Percentiles rank a stretch among this genome's conserved stretches.
phyloP scores from a whole-genome alignment of 139 green algal species.

The Chlamydomonas sp. region DNA sequence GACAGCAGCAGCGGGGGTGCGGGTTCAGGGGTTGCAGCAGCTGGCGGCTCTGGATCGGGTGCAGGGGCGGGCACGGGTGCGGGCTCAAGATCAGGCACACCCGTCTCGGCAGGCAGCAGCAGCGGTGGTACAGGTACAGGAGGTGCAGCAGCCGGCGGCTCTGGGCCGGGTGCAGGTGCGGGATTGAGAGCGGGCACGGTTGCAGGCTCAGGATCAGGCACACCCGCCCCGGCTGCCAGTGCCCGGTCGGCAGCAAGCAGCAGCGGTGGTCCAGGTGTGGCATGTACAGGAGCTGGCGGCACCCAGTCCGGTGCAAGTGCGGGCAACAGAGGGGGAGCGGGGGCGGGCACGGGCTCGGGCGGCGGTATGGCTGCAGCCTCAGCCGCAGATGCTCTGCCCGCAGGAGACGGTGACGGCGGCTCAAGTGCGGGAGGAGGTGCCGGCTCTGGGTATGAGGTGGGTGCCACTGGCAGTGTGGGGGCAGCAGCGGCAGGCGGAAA shows the following conservation, averaged over 20 bases:
- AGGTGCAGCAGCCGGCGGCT: no score
- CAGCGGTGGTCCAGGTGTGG: not conserved
- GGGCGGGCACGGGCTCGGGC: not conserved
- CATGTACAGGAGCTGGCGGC: not conserved
- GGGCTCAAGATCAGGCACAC: no score
- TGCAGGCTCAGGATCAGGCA: not conserved
- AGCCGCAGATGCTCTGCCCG: no score
- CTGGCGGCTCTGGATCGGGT: not conserved
- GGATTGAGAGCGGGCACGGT: not conserved
- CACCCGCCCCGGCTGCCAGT: not conserved
- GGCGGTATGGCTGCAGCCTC: not conserved
- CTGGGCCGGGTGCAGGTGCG: no score
- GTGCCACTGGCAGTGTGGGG: not conserved
- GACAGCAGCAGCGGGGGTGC: not conserved
- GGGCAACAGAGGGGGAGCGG: not conserved
- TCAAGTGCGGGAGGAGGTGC: not conserved
- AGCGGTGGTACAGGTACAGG: no score
- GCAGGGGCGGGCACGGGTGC: not conserved
- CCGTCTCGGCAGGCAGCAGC: no score
- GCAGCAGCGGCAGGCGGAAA: not conserved
- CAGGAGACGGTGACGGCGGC: conserved; percentile 3
- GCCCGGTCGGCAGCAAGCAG: no score
- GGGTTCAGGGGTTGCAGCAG: not conserved
- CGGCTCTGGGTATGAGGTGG: not conserved
- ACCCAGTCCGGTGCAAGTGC: not conserved